phyloP scores from a whole-genome alignment of 805 yeast species.

The Cyberlindnera americana region DNA sequence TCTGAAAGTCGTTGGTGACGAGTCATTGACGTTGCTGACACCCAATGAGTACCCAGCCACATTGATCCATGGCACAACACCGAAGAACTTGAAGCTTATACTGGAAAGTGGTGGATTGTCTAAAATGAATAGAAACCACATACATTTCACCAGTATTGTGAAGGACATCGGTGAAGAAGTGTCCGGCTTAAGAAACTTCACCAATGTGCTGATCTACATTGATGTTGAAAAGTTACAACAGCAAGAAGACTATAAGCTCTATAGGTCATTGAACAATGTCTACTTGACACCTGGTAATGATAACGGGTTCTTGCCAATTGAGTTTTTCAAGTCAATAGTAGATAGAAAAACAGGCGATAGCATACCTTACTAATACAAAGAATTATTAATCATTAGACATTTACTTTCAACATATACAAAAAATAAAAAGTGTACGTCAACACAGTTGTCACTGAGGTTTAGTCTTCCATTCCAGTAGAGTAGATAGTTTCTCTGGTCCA shows the following conservation, averaged over 20 bases:
- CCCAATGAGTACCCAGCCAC: constrained; percentile 43
- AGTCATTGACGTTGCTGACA: constrained; percentile 38
- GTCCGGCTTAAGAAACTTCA: constrained; percentile 68
- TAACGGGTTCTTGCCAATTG: constrained; percentile 45
- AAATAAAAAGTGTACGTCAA: background rate
- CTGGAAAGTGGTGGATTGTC: constrained; percentile 53
- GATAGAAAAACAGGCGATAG: constrained; percentile 24
- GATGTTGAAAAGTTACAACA: constrained; percentile 47
- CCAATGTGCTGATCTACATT: constrained; percentile 57
- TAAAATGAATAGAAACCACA: constrained; percentile 74
- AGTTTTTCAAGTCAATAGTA: constrained; percentile 41
- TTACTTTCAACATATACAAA: background rate
- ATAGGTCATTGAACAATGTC: constrained; percentile 69
- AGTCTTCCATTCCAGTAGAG: constrained; percentile 50
- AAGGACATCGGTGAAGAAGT: constrained; percentile 45
- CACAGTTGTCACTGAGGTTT: constrained; percentile 4
- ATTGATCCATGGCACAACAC: constrained; percentile 80
- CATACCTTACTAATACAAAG: background rate
- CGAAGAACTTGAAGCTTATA: constrained; percentile 44
- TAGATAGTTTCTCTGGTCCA: constrained; percentile 52
- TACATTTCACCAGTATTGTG: constrained; percentile 73
- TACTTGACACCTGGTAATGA: constrained; percentile 61
- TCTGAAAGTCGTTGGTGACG: constrained; percentile 40
- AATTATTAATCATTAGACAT: background rate
- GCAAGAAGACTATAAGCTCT: constrained; percentile 45